Evolutionary conservation across 805 yeast species (phyloP).

Genomic region (Kodamaea restingae): DNA sequence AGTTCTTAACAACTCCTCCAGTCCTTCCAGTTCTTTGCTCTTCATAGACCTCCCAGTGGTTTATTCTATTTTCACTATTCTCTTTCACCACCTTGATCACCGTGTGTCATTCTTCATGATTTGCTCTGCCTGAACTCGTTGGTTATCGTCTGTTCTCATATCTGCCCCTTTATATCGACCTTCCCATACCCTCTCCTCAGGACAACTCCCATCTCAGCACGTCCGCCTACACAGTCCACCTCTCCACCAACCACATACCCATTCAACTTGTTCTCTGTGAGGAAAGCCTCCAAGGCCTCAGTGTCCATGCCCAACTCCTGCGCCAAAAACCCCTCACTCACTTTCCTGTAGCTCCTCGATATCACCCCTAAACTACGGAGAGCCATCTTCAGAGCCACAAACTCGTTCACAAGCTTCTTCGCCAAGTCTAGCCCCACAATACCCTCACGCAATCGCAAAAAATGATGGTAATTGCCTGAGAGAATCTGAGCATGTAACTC

Average conservation of each 20-base stretch:
- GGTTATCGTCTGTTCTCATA: conserved; percentile 33
- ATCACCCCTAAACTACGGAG: conserved; percentile 53
- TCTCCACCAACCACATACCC: conserved; percentile 19
- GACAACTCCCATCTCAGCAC: conserved; percentile 32
- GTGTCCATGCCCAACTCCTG: conserved; percentile 38
- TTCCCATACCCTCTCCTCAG: conserved; percentile 42
- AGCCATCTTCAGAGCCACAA: conserved; percentile 56
- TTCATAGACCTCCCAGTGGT: too few species aligned
- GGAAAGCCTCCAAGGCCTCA: conserved; percentile 35
- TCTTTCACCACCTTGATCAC: too few species aligned
- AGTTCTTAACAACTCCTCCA: too few species aligned
- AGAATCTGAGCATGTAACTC: conserved; percentile 17
- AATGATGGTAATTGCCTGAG: conserved; percentile 48
- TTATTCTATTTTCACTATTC: too few species aligned
- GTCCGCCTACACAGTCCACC: conserved; percentile 31
- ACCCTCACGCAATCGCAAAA: conserved; percentile 36
- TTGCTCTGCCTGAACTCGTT: too few species aligned
- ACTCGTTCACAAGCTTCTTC: conserved; percentile 24
- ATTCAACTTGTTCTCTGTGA: conserved; percentile 36
- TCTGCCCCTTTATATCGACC: conserved; percentile 90
- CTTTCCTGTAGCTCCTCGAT: conserved; percentile 51
- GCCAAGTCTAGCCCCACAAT: conserved; percentile 19
- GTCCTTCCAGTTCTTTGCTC: too few species aligned
- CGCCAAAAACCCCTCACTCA: conserved; percentile 35
- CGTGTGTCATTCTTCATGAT: too few species aligned